A percentile compares a stretch with the other conserved stretches of the same genome.
These are phyloP conservation scores for Cicer bijugum DNA, from an alignment of 306 rosid species.

Conservation along the genomic window DNA sequence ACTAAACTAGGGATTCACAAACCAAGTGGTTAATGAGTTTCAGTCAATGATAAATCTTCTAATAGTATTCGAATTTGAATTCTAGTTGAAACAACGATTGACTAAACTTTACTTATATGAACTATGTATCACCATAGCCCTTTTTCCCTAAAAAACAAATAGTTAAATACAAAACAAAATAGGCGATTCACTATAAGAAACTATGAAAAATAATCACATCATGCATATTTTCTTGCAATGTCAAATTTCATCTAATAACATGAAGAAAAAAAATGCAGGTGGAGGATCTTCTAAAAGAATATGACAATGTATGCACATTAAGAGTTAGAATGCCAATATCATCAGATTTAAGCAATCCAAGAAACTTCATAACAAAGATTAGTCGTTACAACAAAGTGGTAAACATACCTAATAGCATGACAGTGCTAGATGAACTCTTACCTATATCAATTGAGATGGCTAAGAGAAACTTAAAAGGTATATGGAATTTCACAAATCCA, in stretches of 20 bases:
- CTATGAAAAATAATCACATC: neutral
- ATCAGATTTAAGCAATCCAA: slow-evolving; percentile 72
- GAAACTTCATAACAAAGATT: slow-evolving; percentile 80
- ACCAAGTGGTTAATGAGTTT: too few species aligned
- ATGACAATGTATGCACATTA: slow-evolving; percentile 66
- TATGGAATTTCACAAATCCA: slow-evolving; percentile 87
- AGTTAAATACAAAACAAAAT: too few species aligned
- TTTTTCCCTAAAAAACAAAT: too few species aligned
- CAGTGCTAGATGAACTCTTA: slow-evolving; percentile 71
- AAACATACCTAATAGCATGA: slow-evolving; percentile 79
- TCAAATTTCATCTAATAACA: slow-evolving; percentile 21
- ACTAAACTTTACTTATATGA: too few species aligned
- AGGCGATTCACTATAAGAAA: neutral
- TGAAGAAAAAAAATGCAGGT: slow-evolving; percentile 51
- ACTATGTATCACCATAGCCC: too few species aligned
- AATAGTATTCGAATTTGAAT: too few species aligned
- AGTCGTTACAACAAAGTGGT: slow-evolving; percentile 65
- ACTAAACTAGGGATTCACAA: neutral
- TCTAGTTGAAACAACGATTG: too few species aligned
- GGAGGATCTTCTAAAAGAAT: slow-evolving; percentile 64
- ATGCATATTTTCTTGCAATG: slow-evolving; percentile 15
- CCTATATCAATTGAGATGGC: slow-evolving; percentile 80
- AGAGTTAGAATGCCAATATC: slow-evolving; percentile 82
- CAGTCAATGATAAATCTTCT: too few species aligned
- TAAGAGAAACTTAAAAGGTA: slow-evolving; percentile 61